Conservation (phyloP, 2,329 filamentous ascomycete genomes). For the Colletotrichum scovillei region DNA sequence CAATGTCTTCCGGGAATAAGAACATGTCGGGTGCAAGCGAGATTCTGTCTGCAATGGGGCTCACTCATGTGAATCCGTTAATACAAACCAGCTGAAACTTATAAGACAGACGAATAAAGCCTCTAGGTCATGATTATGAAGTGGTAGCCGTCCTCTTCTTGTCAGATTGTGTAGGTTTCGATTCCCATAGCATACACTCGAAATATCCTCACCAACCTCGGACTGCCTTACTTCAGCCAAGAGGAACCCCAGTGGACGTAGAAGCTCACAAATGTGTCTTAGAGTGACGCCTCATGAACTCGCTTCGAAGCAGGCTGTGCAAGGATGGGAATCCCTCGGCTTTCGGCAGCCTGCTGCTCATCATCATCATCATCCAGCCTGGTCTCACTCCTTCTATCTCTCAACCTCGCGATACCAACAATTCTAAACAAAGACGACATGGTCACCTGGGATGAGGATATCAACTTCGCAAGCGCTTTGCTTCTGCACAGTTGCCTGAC, state of each 20-base stretch:
- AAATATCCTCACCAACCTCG: not conserved
- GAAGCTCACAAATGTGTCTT: not conserved
- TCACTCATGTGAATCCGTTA: not conserved
- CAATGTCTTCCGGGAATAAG: not conserved
- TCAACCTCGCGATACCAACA: not conserved
- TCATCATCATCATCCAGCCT: not conserved
- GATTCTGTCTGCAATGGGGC: not conserved
- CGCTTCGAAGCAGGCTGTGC: not conserved
- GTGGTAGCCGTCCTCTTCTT: not conserved
- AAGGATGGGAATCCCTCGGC: not conserved
- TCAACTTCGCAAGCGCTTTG: not conserved
- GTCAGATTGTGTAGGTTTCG: not conserved
- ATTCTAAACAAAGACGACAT: not conserved
- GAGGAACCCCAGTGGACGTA: not conserved
- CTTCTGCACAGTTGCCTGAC: not conserved
- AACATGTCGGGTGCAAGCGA: not conserved
- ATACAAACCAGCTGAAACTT: not conserved
- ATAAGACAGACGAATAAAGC: not conserved
- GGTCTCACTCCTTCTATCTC: not conserved
- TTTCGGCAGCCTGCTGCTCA: not conserved
- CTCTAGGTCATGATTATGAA: not conserved
- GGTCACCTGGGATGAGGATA: not conserved
- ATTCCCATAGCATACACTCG: not conserved
- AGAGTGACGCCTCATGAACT: not conserved
- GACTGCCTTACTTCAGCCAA: not conserved